Conservation (phyloP, 2,329 filamentous ascomycete species). For the Keithomyces neogunnii region DNA sequence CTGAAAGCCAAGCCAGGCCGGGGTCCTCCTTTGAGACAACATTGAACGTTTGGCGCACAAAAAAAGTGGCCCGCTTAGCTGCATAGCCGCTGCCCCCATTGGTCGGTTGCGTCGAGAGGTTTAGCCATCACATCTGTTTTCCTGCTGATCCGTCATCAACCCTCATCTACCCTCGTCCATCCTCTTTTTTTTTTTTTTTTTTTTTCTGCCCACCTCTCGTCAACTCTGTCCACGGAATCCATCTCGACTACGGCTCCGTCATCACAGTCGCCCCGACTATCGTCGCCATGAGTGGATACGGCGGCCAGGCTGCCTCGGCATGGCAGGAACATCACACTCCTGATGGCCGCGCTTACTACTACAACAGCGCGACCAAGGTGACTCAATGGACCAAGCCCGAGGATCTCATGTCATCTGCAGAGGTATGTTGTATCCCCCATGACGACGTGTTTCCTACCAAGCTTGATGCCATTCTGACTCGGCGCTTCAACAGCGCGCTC, state of each 20-base stretch:
- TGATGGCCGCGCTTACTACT: slow-evolving; percentile 85
- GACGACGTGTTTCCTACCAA: too few species aligned
- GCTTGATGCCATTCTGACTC: background rate
- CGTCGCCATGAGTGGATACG: slow-evolving; percentile 49
- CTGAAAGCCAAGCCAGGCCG: background rate
- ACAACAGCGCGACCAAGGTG: slow-evolving; percentile 74
- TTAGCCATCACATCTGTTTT: background rate
- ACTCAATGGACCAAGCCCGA: slow-evolving; percentile 94
- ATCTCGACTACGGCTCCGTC: background rate
- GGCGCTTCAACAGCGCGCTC: slow-evolving; percentile 51
- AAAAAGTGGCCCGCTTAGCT: background rate
- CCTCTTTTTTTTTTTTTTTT: background rate
- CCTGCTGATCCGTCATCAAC: background rate
- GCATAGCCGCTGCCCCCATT: background rate
- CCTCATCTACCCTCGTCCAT: background rate
- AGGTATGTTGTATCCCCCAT: slow-evolving; percentile 45
- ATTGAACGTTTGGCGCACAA: background rate
- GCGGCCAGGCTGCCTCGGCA: slow-evolving; percentile 39
- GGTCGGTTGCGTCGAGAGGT: background rate
- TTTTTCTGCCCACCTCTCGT: background rate
- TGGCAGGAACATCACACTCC: slow-evolving; percentile 79
- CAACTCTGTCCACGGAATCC: background rate
- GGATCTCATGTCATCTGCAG: slow-evolving; percentile 74
- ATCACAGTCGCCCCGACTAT: background rate
- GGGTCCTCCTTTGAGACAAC: background rate